These are phyloP conservation scores for Naganishia randhawae DNA, from an alignment of 768 basidiomycete genomes.

Conservation along the genomic window DNA sequence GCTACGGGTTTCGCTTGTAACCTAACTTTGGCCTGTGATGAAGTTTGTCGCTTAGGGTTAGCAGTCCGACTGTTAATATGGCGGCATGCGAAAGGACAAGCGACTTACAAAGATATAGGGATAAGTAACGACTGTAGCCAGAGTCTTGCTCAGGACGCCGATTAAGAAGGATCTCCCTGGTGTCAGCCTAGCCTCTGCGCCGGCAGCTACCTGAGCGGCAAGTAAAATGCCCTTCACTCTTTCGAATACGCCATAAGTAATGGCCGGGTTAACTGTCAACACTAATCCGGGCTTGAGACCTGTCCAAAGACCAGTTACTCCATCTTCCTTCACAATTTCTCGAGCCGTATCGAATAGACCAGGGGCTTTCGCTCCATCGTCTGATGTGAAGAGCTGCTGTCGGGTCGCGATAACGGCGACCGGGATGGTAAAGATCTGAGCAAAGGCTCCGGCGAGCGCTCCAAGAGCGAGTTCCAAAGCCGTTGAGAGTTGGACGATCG, in stretches of 20 bases:
- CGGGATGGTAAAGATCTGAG: conserved; percentile 97
- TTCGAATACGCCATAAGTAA: conserved; percentile 94
- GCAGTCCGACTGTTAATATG: conserved; percentile 55
- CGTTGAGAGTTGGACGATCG: conserved; percentile 37
- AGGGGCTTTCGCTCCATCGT: conserved; percentile 24
- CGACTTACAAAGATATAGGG: conserved; percentile 50
- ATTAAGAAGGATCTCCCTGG: conserved; percentile 75
- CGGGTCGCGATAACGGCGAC: conserved; percentile 96
- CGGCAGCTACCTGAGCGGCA: conserved; percentile 53
- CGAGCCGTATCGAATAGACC: conserved; percentile 74
- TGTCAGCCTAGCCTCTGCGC: conserved; percentile 55
- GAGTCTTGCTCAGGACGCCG: conserved; percentile 89
- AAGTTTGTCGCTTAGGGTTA: conserved; percentile 94
- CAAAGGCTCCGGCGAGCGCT: conserved; percentile 85
- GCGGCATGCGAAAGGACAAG: background rate
- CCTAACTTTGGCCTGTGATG: conserved; percentile 66
- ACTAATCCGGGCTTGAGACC: conserved; percentile 88
- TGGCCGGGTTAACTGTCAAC: conserved; percentile 94
- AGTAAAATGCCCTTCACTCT: conserved; percentile 74
- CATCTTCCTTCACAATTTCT: conserved; percentile 67
- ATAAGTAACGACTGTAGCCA: conserved; percentile 77
- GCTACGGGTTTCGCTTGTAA: conserved; percentile 74
- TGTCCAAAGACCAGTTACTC: conserved; percentile 73
- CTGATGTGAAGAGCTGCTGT: conserved; percentile 73
- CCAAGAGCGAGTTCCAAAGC: conserved; percentile 72